Percentiles rank a stretch among this genome's conserved stretches.
phyloP scores from a whole-genome alignment of 208 protist genomes.

The Phytomonas francai region DNA sequence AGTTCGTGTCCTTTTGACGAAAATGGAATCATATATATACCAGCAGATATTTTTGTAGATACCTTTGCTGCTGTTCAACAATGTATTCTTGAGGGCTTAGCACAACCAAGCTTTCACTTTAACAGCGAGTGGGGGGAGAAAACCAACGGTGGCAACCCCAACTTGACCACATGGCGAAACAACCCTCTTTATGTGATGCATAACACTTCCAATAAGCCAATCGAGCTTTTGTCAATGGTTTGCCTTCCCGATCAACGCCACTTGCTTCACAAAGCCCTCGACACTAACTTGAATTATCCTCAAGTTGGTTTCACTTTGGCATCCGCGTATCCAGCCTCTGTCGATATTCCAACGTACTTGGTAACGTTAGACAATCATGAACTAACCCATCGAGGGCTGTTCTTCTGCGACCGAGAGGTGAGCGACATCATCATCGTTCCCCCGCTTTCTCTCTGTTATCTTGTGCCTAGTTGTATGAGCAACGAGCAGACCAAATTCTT shows the following conservation, averaged over 20 bases:
- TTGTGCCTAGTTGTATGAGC: slow-evolving; percentile 35
- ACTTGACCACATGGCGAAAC: slow-evolving; percentile 51
- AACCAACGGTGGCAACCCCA: slow-evolving; percentile 65
- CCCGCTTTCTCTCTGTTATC: slow-evolving; percentile 41
- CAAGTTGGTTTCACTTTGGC: slow-evolving; percentile 33
- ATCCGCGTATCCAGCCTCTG: slow-evolving; percentile 11
- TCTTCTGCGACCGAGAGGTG: slow-evolving; percentile 32
- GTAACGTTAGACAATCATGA: slow-evolving; percentile 59
- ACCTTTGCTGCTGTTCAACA: slow-evolving; percentile 21
- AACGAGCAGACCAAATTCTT: slow-evolving; percentile 42
- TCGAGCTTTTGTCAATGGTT: slow-evolving; percentile 46
- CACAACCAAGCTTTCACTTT: slow-evolving; percentile 43
- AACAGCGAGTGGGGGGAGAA: slow-evolving; percentile 63
- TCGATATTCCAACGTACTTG: slow-evolving; percentile 31
- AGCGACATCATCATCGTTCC: slow-evolving; percentile 36
- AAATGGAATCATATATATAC: slow-evolving; percentile 55
- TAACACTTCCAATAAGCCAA: slow-evolving; percentile 22
- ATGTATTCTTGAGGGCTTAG: slow-evolving; percentile 26
- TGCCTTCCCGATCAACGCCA: slow-evolving; percentile 51
- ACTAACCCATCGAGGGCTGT: slow-evolving; percentile 29
- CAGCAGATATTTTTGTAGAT: slow-evolving; percentile 18
- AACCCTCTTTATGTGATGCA: slow-evolving; percentile 62
- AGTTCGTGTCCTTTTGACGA: slow-evolving; percentile 28
- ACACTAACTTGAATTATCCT: slow-evolving; percentile 26
- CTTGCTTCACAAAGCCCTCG: slow-evolving; percentile 24